These are phyloP conservation scores for Trifolium repens DNA, from an alignment of 306 rosid genomes.

Conservation along the genomic window DNA sequence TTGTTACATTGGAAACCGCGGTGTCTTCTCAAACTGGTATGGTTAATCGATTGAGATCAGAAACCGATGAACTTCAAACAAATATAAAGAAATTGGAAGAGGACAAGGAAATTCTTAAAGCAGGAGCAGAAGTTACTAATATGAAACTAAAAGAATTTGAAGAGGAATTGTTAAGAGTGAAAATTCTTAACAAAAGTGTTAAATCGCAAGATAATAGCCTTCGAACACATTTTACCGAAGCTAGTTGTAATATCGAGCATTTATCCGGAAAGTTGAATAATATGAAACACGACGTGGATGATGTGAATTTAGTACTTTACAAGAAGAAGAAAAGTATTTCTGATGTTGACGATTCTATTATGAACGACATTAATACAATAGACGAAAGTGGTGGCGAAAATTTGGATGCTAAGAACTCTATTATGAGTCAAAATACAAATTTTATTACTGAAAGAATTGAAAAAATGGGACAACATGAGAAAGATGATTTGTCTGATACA, in stretches of 20 bases:
- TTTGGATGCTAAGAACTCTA: slow-evolving; percentile 34
- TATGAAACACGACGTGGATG: slow-evolving; percentile 63
- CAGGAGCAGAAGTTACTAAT: slow-evolving; percentile 57
- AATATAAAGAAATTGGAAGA: slow-evolving; percentile 63
- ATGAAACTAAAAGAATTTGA: slow-evolving; percentile 70
- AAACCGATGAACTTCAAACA: slow-evolving; percentile 64
- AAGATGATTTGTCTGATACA: slow-evolving; percentile 45
- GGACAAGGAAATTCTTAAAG: slow-evolving; percentile 65
- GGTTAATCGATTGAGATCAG: slow-evolving; percentile 60
- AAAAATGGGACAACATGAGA: slow-evolving; percentile 46
- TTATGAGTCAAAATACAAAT: slow-evolving; percentile 16
- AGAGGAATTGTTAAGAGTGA: slow-evolving; percentile 62
- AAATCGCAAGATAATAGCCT: slow-evolving; percentile 53
- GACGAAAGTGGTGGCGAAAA: slow-evolving; percentile 10
- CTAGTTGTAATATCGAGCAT: slow-evolving; percentile 65
- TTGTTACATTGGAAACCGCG: slow-evolving; percentile 67
- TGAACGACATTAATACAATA: slow-evolving; percentile 20
- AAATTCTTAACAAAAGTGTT: slow-evolving; percentile 56
- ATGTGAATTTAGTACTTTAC: slow-evolving; percentile 41
- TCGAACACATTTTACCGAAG: slow-evolving; percentile 68
- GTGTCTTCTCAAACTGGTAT: slow-evolving; percentile 69
- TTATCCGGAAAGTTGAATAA: slow-evolving; percentile 59
- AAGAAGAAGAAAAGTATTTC: slow-evolving; percentile 41
- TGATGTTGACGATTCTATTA: slow-evolving; percentile 23
- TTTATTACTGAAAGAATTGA: slow-evolving; percentile 26